Percentiles rank a stretch among this genome's conserved stretches.
These are phyloP conservation scores for Peronosclerospora sorghi DNA, from an alignment of 352 stramenopile species.

Conservation along the genomic window DNA sequence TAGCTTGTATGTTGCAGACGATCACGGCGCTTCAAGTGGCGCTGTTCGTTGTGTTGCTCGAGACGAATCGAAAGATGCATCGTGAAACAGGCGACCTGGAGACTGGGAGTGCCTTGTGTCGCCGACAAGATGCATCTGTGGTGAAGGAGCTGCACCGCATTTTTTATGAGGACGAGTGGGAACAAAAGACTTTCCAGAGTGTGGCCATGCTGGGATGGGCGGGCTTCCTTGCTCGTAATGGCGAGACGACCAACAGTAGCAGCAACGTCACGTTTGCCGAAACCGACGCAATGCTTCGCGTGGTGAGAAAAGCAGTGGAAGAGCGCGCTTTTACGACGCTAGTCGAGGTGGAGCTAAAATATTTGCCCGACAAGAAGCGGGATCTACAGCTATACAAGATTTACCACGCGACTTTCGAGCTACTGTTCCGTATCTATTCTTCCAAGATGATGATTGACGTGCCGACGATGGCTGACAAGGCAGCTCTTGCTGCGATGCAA, in stretches of 20 bases:
- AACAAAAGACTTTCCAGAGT: conserved; percentile 56
- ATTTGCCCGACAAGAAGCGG: conserved; percentile 59
- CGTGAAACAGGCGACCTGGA: conserved; percentile 46
- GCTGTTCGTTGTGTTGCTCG: conserved; percentile 46
- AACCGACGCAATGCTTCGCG: conserved; percentile 27
- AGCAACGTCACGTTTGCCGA: conserved; percentile 43
- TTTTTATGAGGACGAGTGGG: conserved; percentile 56
- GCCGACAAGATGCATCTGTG: conserved; percentile 32
- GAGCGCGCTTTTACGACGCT: conserved; percentile 56
- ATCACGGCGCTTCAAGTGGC: conserved; percentile 65
- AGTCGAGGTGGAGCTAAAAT: conserved; percentile 63
- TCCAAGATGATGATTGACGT: conserved; percentile 75
- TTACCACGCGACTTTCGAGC: conserved; percentile 59
- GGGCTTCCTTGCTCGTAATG: conserved; percentile 39
- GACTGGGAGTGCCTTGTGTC: conserved; percentile 26
- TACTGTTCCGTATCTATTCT: conserved; percentile 59
- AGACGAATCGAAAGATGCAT: conserved; percentile 52
- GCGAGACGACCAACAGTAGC: conserved; percentile 19
- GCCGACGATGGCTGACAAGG: conserved; percentile 60
- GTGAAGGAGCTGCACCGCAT: conserved; percentile 53
- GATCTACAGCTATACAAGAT: conserved; percentile 59
- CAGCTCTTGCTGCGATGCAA: conserved; percentile 50
- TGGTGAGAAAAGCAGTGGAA: conserved; percentile 69
- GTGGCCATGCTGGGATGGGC: conserved; percentile 71
- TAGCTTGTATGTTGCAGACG: conserved; percentile 64